Percentiles rank a stretch among this genome's conserved stretches.
These are phyloP conservation scores for Mytilinidion resinicola DNA, from an alignment of 495 filamentous ascomycete species.

Conservation along the genomic window DNA sequence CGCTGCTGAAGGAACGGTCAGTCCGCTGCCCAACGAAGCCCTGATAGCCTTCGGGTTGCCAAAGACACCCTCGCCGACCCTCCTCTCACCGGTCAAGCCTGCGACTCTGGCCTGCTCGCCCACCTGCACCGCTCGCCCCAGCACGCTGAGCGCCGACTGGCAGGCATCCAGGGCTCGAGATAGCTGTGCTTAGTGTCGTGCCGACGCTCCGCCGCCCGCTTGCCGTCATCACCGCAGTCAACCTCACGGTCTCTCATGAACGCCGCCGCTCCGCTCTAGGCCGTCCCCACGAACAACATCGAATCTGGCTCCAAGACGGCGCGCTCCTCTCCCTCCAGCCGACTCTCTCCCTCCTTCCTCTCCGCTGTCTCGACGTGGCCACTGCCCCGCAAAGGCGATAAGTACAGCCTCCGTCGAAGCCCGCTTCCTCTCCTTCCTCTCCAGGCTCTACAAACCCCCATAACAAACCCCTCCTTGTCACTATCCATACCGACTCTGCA, in stretches of 20 bases:
- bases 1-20: too few relatives aligned
- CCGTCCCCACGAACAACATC: conserved; percentile 15
- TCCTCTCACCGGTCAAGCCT: neutral
- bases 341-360: conserved; percentile 12
- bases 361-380: conserved; percentile 1
- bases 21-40: too few relatives aligned
- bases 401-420: conserved; percentile 40
- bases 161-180: neutral
- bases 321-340: conserved; percentile 10
- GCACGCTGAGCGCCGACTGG: too few relatives aligned
- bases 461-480: conserved; percentile 34
- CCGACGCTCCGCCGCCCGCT: neutral
- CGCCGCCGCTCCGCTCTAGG: conserved; percentile 10
- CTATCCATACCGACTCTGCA: neutral
- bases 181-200: neutral
- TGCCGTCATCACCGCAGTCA: conserved; percentile 9
- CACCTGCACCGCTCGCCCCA: neutral
- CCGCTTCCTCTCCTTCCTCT: conserved; percentile 49
- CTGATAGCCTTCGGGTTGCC: too few relatives aligned
- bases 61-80: neutral
- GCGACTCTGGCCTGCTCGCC: neutral
- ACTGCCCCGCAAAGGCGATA: conserved; percentile 18
- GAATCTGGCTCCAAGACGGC: conserved; percentile 27
- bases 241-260: conserved; percentile 9
- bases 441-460: conserved; percentile 51